A percentile compares a stretch with the other conserved stretches of the same genome.
Evolutionary conservation across 345 rosid genomes (phyloP).

Genomic region (Eucalyptus marginata): DNA sequence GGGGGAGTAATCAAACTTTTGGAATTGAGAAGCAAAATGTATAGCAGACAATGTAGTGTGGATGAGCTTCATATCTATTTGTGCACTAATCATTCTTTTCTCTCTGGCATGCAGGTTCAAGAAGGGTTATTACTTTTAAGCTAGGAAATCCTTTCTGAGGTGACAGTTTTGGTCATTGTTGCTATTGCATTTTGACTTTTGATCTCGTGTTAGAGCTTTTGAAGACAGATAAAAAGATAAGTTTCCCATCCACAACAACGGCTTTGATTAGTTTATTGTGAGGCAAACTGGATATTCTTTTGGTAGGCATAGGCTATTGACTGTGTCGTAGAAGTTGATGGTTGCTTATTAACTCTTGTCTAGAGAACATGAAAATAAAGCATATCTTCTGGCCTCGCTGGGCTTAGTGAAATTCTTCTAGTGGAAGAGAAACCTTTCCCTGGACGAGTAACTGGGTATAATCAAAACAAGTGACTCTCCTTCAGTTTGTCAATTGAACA

Average conservation of each 20-base stretch:
- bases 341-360: background rate
- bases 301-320: background rate
- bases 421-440: background rate
- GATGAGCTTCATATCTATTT: background rate
- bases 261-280: background rate
- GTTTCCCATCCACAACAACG: background rate
- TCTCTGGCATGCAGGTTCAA: background rate
- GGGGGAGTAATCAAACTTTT: background rate
- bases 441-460: background rate
- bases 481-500: background rate
- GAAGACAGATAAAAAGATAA: background rate
- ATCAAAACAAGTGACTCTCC: background rate
- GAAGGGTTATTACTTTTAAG: background rate
- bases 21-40: background rate
- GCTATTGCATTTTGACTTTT: background rate
- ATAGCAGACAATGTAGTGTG: background rate
- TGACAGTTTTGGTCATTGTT: background rate
- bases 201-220: background rate
- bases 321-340: background rate
- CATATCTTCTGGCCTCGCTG: background rate
- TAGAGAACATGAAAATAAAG: background rate
- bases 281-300: background rate
- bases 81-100: background rate
- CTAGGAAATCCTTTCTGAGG: background rate
- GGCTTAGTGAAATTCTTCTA: background rate